Conservation (phyloP, 768 basidiomycete species). For the Russula vinacea region DNA sequence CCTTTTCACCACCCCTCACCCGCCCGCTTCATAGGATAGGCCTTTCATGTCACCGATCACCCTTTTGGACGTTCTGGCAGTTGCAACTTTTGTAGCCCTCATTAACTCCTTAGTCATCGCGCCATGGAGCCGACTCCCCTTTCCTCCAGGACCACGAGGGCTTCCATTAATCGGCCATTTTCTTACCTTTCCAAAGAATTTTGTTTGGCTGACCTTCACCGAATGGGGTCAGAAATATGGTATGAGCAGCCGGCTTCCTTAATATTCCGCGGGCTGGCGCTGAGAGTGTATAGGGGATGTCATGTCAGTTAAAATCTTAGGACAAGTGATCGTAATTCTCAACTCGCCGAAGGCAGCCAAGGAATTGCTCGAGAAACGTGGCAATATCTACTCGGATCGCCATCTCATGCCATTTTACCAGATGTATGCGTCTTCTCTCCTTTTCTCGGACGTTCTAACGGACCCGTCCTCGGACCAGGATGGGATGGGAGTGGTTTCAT, state of each 20-base stretch:
- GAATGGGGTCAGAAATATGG: constrained; percentile 18
- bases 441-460: not conserved
- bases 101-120: not conserved
- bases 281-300: constrained; percentile 33
- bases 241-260: not conserved
- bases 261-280: not conserved
- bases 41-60: not conserved
- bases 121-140: not conserved
- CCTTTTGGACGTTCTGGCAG: not conserved
- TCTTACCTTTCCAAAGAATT: constrained; percentile 15
- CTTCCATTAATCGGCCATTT: constrained; percentile 11
- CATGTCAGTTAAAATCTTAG: constrained; percentile 47
- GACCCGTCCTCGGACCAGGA: not conserved
- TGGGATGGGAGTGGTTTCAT: constrained; percentile 21
- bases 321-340: constrained; percentile 45
- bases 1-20: no score
- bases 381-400: constrained; percentile 48
- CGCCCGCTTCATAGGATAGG: not conserved
- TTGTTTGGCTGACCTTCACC: constrained; percentile 16
- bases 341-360: constrained; percentile 44
- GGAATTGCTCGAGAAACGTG: constrained; percentile 49
- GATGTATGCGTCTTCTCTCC: constrained; percentile 3
- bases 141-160: constrained; percentile 17
- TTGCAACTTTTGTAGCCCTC: not conserved
- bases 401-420: constrained; percentile 19